These are phyloP conservation scores for Chernovozyma sophiae-reginae DNA, from an alignment of 1,139 yeast species.

Conservation along the genomic window DNA sequence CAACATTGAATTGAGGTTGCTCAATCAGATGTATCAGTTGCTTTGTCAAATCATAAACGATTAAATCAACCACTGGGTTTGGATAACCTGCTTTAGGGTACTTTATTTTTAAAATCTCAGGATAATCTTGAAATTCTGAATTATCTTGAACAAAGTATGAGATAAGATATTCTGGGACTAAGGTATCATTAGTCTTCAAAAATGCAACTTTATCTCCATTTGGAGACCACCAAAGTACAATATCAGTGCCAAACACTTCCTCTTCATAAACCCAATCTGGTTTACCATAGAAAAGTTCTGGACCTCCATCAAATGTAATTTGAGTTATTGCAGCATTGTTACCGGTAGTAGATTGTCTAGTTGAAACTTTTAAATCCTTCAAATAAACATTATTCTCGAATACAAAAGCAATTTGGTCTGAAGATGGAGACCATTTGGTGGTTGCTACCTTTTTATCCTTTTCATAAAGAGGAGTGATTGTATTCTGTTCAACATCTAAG, in stretches of 20 bases:
- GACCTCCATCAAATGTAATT: slow-evolving; percentile 48
- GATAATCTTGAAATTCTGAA: slow-evolving; percentile 32
- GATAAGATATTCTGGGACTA: slow-evolving; percentile 48
- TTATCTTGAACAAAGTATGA: slow-evolving; percentile 51
- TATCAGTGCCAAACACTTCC: slow-evolving; percentile 49
- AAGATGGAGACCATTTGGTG: slow-evolving; percentile 75
- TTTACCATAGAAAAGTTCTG: slow-evolving; percentile 52
- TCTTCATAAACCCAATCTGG: slow-evolving; percentile 97
- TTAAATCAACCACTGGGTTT: slow-evolving; percentile 38
- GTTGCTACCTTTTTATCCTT: slow-evolving; percentile 34
- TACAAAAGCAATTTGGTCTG: slow-evolving; percentile 64
- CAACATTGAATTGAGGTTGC: neutral
- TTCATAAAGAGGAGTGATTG: slow-evolving; percentile 25
- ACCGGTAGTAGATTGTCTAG: slow-evolving; percentile 1
- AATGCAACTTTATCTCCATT: slow-evolving; percentile 44
- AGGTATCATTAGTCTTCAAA: slow-evolving; percentile 48
- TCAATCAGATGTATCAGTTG: neutral
- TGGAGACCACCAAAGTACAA: slow-evolving; percentile 60
- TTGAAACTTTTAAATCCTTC: slow-evolving; percentile 7
- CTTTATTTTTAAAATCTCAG: slow-evolving; percentile 34
- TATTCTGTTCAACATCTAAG: slow-evolving; percentile 23
- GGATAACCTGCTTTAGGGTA: slow-evolving; percentile 48
- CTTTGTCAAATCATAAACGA: slow-evolving; percentile 26
- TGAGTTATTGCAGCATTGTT: slow-evolving; percentile 20
- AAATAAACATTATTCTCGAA: slow-evolving; percentile 57